phyloP scores from a whole-genome alignment of 2,329 filamentous ascomycete species.

The Rhinocladiella similis region DNA sequence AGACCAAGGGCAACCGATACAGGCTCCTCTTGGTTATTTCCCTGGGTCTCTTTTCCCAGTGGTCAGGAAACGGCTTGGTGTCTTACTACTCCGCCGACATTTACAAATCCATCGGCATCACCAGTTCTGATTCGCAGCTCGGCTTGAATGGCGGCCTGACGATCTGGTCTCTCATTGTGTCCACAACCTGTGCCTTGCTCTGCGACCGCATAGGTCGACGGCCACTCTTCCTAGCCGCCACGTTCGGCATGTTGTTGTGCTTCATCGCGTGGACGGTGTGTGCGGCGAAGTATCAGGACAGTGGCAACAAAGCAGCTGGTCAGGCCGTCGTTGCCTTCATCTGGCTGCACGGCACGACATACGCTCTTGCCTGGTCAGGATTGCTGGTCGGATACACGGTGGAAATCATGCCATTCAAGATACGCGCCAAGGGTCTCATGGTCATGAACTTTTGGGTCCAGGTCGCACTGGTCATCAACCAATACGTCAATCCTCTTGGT shows the following conservation, averaged over 20 bases:
- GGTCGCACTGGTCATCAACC: slow-evolving; percentile 19
- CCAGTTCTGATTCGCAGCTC: slow-evolving; percentile 46
- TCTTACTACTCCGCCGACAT: slow-evolving; percentile 37
- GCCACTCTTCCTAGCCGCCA: slow-evolving; percentile 54
- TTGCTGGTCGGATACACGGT: slow-evolving; percentile 43
- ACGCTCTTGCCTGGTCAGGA: slow-evolving; percentile 40
- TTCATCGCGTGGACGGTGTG: slow-evolving; percentile 46
- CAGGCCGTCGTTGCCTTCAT: slow-evolving; percentile 41
- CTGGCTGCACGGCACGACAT: slow-evolving; percentile 44
- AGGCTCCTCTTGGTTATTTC: slow-evolving; percentile 54
- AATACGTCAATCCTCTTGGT: slow-evolving; percentile 21
- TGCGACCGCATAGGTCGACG: slow-evolving; percentile 58
- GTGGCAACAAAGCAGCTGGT: slow-evolving; percentile 33
- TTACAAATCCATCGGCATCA: slow-evolving; percentile 58
- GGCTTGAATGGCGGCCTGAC: slow-evolving; percentile 57
- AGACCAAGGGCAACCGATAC: slow-evolving; percentile 58
- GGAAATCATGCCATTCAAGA: slow-evolving; percentile 51
- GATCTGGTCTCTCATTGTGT: slow-evolving; percentile 60
- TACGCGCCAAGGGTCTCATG: slow-evolving; percentile 46
- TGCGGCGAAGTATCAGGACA: slow-evolving; percentile 37
- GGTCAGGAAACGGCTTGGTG: slow-evolving; percentile 52
- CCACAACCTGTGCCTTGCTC: slow-evolving; percentile 56
- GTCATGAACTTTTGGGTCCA: slow-evolving; percentile 24
- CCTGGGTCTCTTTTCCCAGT: slow-evolving; percentile 58
- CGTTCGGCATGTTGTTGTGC: slow-evolving; percentile 39